Evolutionary conservation across 805 yeast genomes (phyloP), one percentile per base, ranked within the genome.

Genomic region (Myxozyma udenii): DNA sequence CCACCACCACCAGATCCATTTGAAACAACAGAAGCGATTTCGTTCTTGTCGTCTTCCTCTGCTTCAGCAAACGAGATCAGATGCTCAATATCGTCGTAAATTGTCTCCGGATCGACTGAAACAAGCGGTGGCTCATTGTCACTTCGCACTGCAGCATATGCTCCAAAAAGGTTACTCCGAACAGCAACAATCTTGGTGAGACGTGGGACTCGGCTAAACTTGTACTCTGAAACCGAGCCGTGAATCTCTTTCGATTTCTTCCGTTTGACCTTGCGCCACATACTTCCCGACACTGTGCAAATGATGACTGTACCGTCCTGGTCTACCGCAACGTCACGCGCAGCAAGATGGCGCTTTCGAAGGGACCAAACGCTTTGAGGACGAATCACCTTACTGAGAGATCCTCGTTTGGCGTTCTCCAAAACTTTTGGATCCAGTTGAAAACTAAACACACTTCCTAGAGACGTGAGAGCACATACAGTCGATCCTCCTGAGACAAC

Each of bases 251-350:
- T 48, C 7, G 50, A 33, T 14, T 33, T 47, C 37, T 33, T 45
- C 4, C 57, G 58, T 24, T 44, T 42, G n/a, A 30, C 37, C 40
- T 32, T 41, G 9, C 64, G 48, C 76, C 58, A 87, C 0, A 79
- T 86, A 21, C 83, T 76, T 0, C 96, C 96, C 44, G 81, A 80
- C 19, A 72, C 66, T 0, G 93, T 84, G 56, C 85, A 78, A 1
- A 90, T 64, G 1, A 89, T 71, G 1, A 87, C 66, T 0, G 86
- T 80, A 0, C 95, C 95, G 61, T 83, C 85, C 16, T 68, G 71
- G 1, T 85, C 78, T 40, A 83, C 74, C 61, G 83, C 91, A 28
- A 85, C 76, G 67, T 87, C 95, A 3, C 70, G 71, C 43, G 80
- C 87, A 49, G 71, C 73, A 74, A 79, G 69, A 59, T 79, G 82